phyloP scores from a whole-genome alignment of 2,329 filamentous ascomycete species.

The Colletotrichum agaves region DNA sequence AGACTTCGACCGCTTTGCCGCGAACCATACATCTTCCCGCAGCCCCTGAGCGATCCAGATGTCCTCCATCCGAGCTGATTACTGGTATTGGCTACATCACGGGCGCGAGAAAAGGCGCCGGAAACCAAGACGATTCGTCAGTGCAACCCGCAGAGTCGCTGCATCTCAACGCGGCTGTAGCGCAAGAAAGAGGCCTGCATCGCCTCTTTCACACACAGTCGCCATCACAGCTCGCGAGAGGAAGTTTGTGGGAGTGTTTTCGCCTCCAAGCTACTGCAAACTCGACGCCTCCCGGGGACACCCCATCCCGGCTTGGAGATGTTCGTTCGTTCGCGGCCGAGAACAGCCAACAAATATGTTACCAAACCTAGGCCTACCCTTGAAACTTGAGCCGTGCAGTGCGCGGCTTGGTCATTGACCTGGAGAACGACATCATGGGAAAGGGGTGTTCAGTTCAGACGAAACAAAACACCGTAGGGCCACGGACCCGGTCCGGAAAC shows the following conservation, averaged over 20 bases:
- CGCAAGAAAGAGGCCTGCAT: slow-evolving; percentile 13
- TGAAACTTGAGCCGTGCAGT: slow-evolving; percentile 33
- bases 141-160: too few relatives aligned
- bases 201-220: neutral
- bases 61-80: slow-evolving; percentile 25
- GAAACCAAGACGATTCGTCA: slow-evolving; percentile 5
- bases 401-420: slow-evolving; percentile 16
- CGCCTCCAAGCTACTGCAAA: neutral
- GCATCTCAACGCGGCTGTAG: neutral
- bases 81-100: neutral
- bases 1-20: neutral
- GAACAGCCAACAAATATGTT: neutral
- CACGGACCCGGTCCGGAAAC: slow-evolving; percentile 20
- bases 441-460: slow-evolving; percentile 11
- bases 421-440: neutral
- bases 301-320: slow-evolving; percentile 6
- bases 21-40: neutral
- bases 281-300: neutral
- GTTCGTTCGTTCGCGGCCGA: slow-evolving; percentile 4
- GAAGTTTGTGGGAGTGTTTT: neutral
- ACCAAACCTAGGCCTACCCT: slow-evolving; percentile 5
- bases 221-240: neutral
- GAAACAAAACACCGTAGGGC: slow-evolving; percentile 23
- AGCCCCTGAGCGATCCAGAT: neutral
- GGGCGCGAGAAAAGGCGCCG: neutral